These are phyloP conservation scores for Lentinus brumalis DNA, from an alignment of 768 basidiomycete genomes.

Conservation along the genomic window DNA sequence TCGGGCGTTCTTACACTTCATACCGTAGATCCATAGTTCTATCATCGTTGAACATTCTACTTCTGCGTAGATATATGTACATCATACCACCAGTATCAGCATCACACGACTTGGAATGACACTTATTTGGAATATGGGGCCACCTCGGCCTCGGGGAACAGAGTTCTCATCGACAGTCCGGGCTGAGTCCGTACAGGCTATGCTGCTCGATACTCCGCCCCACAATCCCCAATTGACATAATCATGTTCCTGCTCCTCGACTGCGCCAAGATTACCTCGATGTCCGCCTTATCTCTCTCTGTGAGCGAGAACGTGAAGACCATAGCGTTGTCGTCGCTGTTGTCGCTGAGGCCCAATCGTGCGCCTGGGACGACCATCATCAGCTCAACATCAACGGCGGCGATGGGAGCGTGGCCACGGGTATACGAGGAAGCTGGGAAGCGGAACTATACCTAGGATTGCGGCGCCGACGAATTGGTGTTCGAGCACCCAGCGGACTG, in stretches of 20 bases:
- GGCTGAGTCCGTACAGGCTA: neutral
- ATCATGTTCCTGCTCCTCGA: constrained; percentile 66
- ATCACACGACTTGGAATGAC: too few relatives aligned
- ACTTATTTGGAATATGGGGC: too few relatives aligned
- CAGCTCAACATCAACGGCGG: neutral
- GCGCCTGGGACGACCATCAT: constrained; percentile 48
- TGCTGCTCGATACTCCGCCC: constrained; percentile 68
- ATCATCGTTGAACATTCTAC: too few relatives aligned
- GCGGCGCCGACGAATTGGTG: constrained; percentile 75
- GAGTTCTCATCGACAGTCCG: neutral
- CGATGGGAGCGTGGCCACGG: neutral
- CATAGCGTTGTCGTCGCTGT: constrained; percentile 63
- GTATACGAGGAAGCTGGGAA: neutral
- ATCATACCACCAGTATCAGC: too few relatives aligned
- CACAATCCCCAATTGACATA: constrained; percentile 74
- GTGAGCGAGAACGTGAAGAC: constrained; percentile 61
- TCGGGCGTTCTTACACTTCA: too few relatives aligned
- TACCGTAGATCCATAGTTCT: too few relatives aligned
- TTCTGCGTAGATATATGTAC: too few relatives aligned
- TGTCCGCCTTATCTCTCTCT: constrained; percentile 53
- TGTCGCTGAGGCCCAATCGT: constrained; percentile 72
- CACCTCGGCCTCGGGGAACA: too few relatives aligned
- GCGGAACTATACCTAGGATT: constrained; percentile 56
- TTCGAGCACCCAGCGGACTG: constrained; percentile 82
- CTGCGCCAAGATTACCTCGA: constrained; percentile 58